Conservation (phyloP, 2,329 filamentous ascomycete genomes). For the Leptographium galeiforme region DNA sequence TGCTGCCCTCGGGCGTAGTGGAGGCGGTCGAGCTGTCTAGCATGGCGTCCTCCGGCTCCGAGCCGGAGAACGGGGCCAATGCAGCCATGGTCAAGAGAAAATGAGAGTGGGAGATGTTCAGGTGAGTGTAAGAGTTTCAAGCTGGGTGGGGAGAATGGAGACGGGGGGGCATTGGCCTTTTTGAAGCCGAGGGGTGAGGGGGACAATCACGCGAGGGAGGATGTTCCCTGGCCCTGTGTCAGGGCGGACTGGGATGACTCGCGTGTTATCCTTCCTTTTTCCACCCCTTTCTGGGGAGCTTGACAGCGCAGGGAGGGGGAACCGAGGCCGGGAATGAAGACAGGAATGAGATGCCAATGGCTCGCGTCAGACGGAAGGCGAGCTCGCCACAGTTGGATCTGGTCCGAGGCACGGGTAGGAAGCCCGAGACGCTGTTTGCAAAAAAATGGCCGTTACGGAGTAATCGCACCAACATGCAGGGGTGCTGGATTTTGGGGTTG, state of each 20-base stretch:
- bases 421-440: too few relatives aligned
- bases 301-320: neutral
- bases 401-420: too few relatives aligned
- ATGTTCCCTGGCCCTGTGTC: neutral
- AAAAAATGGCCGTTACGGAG: too few relatives aligned
- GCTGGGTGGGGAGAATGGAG: neutral
- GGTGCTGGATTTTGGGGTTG: too few relatives aligned
- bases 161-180: neutral
- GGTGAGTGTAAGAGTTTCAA: too few relatives aligned
- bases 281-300: too few relatives aligned
- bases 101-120: neutral
- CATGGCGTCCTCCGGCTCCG: constrained; percentile 17
- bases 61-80: neutral
- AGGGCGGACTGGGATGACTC: neutral
- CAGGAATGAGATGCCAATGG: too few relatives aligned
- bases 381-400: too few relatives aligned
- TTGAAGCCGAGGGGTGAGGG: neutral
- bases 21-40: constrained; percentile 26
- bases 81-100: neutral
- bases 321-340: too few relatives aligned
- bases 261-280: too few relatives aligned
- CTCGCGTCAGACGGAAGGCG: too few relatives aligned
- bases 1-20: constrained; percentile 29
- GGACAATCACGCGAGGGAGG: neutral
- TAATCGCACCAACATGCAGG: too few relatives aligned